Conservation (phyloP, 1,284 basidiomycete species). For the Papiliotrema nemorosa region DNA sequence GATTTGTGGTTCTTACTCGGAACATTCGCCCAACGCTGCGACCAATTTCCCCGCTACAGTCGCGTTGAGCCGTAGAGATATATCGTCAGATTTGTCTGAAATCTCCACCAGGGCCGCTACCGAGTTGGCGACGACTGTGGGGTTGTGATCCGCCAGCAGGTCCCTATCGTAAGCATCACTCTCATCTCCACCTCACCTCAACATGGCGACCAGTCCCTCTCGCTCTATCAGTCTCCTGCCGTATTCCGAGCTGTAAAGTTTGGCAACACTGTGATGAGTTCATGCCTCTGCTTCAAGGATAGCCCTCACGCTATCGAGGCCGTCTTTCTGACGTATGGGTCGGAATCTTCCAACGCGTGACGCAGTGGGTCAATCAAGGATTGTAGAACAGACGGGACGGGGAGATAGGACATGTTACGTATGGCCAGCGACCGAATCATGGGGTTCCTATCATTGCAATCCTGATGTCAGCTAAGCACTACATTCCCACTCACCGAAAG, state of each 20-base stretch:
- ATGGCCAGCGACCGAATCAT: conserved; percentile 94
- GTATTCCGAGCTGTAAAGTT: conserved; percentile 92
- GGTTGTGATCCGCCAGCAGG: conserved; percentile 79
- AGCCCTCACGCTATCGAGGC: conserved; percentile 72
- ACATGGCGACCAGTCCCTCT: conserved; percentile 83
- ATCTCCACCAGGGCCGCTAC: conserved; percentile 95
- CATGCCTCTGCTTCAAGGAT: too few relatives aligned
- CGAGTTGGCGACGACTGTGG: conserved; percentile 96
- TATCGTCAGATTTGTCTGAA: conserved; percentile 56
- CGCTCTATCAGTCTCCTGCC: conserved; percentile 74
- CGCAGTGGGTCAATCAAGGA: conserved; percentile 92
- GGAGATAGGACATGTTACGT: conserved; percentile 94
- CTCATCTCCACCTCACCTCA: conserved; percentile 58
- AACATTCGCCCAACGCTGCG: conserved; percentile 95
- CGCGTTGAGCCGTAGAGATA: conserved; percentile 48
- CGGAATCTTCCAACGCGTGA: conserved; percentile 85
- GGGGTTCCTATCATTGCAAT: conserved; percentile 92
- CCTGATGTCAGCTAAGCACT: conserved; percentile 51
- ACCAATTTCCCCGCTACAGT: conserved; percentile 66
- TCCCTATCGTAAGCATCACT: conserved; percentile 49
- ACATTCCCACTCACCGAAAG: conserved; percentile 56
- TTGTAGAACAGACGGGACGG: conserved; percentile 96
- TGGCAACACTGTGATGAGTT: conserved; percentile 63
- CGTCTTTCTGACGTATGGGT: conserved; percentile 96
- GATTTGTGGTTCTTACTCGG: conserved; percentile 66